phyloP scores from a whole-genome alignment of 2,329 filamentous ascomycete species.

The Fusarium albidum region DNA sequence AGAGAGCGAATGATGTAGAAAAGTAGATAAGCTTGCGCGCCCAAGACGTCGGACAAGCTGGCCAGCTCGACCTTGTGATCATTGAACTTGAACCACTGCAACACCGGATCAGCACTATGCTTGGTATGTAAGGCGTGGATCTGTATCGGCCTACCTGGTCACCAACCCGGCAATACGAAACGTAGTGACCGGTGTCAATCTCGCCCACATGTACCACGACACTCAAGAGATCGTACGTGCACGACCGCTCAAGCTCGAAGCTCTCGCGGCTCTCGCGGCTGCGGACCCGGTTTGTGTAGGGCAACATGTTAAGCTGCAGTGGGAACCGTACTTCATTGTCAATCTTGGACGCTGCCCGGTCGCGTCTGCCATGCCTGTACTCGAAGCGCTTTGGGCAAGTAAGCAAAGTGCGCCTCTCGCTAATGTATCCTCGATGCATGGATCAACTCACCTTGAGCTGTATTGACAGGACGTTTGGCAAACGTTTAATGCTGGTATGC shows the following conservation, averaged over 20 bases:
- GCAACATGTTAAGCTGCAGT: constrained; percentile 85
- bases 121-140: not conserved
- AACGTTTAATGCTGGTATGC: constrained; percentile 81
- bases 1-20: constrained; percentile 81
- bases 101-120: constrained; percentile 25
- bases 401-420: constrained; percentile 5
- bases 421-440: not conserved
- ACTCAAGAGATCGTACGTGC: constrained; percentile 85
- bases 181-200: constrained; percentile 91
- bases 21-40: constrained; percentile 86
- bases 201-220: constrained; percentile 94
- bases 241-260: constrained; percentile 68
- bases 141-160: constrained; percentile 61
- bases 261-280: constrained; percentile 59
- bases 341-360: constrained; percentile 82
- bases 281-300: constrained; percentile 78
- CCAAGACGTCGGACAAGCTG: constrained; percentile 83
- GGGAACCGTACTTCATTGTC: constrained; percentile 88
- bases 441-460: constrained; percentile 78
- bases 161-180: constrained; percentile 85
- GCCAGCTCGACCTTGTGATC: constrained; percentile 91
- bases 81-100: constrained; percentile 93
- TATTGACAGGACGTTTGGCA: constrained; percentile 90
- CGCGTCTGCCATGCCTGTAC: constrained; percentile 70
- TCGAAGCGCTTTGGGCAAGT: constrained; percentile 67